Percentiles rank a stretch among this genome's conserved stretches.
These are phyloP conservation scores for Podospora tetraspora DNA, from an alignment of 495 filamentous ascomycete species.

Conservation along the genomic window DNA sequence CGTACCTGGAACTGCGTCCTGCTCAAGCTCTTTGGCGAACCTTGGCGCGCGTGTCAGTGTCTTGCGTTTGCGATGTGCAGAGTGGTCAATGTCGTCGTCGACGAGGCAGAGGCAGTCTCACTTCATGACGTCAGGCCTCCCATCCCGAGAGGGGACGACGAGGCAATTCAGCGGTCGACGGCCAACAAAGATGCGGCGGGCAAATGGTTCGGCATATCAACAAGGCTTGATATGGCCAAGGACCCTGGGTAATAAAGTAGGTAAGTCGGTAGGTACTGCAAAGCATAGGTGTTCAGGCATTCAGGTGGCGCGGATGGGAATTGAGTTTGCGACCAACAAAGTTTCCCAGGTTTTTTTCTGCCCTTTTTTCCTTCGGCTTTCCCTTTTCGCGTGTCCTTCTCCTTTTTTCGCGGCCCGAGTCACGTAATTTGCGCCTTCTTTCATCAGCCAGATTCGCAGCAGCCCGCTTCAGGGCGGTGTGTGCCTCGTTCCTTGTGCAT, in stretches of 20 bases:
- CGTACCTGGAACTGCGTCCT: slow-evolving; percentile 70
- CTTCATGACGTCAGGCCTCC: slow-evolving; percentile 33
- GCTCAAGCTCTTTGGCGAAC: slow-evolving; percentile 70
- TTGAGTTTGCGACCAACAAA: background rate
- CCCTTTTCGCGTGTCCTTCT: background rate
- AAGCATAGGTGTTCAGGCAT: background rate
- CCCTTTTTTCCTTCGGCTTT: background rate
- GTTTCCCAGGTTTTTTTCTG: background rate
- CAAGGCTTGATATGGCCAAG: background rate
- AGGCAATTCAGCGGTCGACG: slow-evolving; percentile 2
- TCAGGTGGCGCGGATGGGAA: background rate
- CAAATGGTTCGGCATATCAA: slow-evolving; percentile 7
- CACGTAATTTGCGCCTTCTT: background rate
- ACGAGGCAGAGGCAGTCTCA: slow-evolving; percentile 15
- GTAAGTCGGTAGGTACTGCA: background rate
- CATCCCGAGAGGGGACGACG: background rate
- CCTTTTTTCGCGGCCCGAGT: background rate
- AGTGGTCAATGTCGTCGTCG: background rate
- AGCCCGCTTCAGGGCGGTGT: background rate
- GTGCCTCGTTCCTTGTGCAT: background rate
- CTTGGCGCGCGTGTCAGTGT: slow-evolving; percentile 35
- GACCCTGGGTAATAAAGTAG: background rate
- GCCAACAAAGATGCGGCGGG: slow-evolving; percentile 3
- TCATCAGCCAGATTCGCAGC: background rate
- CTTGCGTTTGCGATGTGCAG: background rate